A percentile compares a stretch with the other conserved stretches of the same genome.
These are phyloP conservation scores for Talaromyces stipitatus DNA, from an alignment of 495 filamentous ascomycete genomes.

Conservation along the genomic window DNA sequence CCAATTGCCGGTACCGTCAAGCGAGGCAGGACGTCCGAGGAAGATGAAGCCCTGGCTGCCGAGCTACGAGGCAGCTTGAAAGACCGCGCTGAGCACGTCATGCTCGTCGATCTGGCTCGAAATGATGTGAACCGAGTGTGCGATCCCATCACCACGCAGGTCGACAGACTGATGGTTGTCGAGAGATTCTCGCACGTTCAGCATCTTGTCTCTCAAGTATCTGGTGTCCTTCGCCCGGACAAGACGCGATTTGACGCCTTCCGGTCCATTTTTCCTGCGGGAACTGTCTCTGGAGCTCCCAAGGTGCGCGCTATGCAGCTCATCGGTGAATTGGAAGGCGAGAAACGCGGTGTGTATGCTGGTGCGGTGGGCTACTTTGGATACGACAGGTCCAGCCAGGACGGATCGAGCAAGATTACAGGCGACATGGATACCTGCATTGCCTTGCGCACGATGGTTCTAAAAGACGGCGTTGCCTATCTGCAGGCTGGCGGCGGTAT, in stretches of 20 bases:
- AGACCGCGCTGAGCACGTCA: slow-evolving; percentile 95
- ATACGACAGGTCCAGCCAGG: slow-evolving; percentile 29
- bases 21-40: slow-evolving; percentile 69
- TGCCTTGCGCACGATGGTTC: slow-evolving; percentile 88
- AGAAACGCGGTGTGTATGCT: slow-evolving; percentile 95
- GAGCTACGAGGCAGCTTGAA: slow-evolving; percentile 76
- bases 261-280: slow-evolving; percentile 91
- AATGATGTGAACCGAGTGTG: slow-evolving; percentile 97
- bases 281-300: slow-evolving; percentile 87
- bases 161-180: slow-evolving; percentile 92
- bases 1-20: slow-evolving; percentile 94
- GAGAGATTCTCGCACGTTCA: slow-evolving; percentile 95
- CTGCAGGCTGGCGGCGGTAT: slow-evolving; percentile 98
- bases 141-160: slow-evolving; percentile 78
- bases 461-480: slow-evolving; percentile 87
- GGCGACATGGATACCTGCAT: slow-evolving; percentile 99
- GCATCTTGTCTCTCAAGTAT: slow-evolving; percentile 92
- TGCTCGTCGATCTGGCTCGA: slow-evolving; percentile 92
- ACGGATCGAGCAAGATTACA: slow-evolving; percentile 40
- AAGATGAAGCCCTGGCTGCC: slow-evolving; percentile 72
- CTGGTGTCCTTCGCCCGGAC: slow-evolving; percentile 71
- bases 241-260: slow-evolving; percentile 95
- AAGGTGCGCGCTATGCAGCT: slow-evolving; percentile 97
- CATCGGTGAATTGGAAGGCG: slow-evolving; percentile 86
- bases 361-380: slow-evolving; percentile 83